Evolutionary conservation across 805 yeast species (phyloP).

Genomic region (Yarrowia keelungensis): DNA sequence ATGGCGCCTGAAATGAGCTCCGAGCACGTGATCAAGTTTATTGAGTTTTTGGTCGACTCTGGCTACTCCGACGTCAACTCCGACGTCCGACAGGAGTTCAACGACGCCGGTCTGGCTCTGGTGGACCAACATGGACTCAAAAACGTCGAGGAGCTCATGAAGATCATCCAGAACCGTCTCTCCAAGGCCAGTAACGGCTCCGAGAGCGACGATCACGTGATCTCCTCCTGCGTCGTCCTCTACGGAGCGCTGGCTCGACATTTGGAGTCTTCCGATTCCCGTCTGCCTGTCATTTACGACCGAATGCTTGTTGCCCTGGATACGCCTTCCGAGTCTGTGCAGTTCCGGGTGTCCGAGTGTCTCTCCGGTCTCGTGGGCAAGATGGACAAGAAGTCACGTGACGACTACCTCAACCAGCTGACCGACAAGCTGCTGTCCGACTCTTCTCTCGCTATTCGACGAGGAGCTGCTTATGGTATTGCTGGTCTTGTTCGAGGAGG

Average conservation of each 20-base stretch:
- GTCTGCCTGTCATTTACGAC: constrained; percentile 68
- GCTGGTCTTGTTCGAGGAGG: constrained; percentile 92
- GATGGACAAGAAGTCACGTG: constrained; percentile 56
- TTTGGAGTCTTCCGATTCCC: constrained; percentile 67
- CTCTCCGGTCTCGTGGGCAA: constrained; percentile 79
- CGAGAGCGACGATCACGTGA: constrained; percentile 64
- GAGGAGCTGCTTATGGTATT: constrained; percentile 96
- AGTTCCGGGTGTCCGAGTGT: constrained; percentile 84
- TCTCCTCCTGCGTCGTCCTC: constrained; percentile 81
- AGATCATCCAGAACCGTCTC: constrained; percentile 74
- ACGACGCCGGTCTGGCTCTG: constrained; percentile 84
- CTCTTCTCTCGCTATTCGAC: constrained; percentile 58
- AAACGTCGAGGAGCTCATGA: constrained; percentile 75
- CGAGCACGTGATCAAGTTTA: constrained; percentile 58
- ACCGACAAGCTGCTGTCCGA: constrained; percentile 64
- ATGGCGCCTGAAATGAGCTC: constrained; percentile 57
- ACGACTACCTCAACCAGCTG: constrained; percentile 62
- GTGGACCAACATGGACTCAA: constrained; percentile 68
- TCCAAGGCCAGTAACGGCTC: constrained; percentile 53
- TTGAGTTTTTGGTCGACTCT: constrained; percentile 63
- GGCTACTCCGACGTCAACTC: constrained; percentile 79
- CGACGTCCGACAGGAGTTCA: constrained; percentile 78
- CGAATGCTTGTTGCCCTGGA: constrained; percentile 76
- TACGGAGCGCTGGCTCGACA: constrained; percentile 94
- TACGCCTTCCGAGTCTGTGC: constrained; percentile 90